phyloP scores from a whole-genome alignment of 768 basidiomycete genomes.

The Kwoniella europaea region DNA sequence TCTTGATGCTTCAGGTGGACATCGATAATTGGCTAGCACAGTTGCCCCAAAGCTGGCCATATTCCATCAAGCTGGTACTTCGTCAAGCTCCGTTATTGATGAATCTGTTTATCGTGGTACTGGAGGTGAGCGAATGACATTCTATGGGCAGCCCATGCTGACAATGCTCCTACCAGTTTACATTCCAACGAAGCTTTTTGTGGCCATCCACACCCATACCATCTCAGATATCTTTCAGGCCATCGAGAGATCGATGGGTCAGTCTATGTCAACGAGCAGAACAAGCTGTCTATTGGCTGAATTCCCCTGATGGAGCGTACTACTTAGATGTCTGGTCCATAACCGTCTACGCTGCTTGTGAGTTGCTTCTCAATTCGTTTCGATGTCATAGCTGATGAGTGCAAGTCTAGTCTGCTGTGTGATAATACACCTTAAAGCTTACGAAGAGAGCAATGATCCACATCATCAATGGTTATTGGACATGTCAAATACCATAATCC shows the following conservation, averaged over 20 bases:
- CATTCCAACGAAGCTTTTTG: conserved; percentile 27
- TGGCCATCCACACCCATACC: conserved; percentile 30
- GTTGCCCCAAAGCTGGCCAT: conserved; percentile 31
- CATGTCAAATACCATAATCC: conserved; percentile 21
- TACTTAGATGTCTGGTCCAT: conserved; percentile 35
- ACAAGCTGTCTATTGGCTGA: conserved; percentile 29
- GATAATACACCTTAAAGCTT: conserved; percentile 20
- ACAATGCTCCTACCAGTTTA: conserved; percentile 18
- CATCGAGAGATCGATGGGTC: conserved; percentile 21
- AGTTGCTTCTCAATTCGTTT: not conserved
- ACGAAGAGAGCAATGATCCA: conserved; percentile 19
- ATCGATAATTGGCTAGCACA: conserved; percentile 31
- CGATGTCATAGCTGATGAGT: no score
- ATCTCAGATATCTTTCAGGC: conserved; percentile 27
- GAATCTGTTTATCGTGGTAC: conserved; percentile 26
- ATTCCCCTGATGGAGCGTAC: conserved; percentile 26
- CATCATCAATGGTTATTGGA: conserved; percentile 21
- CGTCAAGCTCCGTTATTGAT: conserved; percentile 27
- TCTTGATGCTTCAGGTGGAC: conserved; percentile 26
- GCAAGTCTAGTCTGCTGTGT: conserved; percentile 31
- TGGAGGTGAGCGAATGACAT: conserved; percentile 16
- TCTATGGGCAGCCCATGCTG: not conserved
- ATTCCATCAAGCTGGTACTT: conserved; percentile 16
- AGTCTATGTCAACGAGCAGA: conserved; percentile 18
- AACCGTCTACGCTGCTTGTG: conserved; percentile 29